Percentiles rank a stretch among this genome's conserved stretches.
Conservation (phyloP, 2,329 filamentous ascomycete genomes). For the Alternaria incomplexa region DNA sequence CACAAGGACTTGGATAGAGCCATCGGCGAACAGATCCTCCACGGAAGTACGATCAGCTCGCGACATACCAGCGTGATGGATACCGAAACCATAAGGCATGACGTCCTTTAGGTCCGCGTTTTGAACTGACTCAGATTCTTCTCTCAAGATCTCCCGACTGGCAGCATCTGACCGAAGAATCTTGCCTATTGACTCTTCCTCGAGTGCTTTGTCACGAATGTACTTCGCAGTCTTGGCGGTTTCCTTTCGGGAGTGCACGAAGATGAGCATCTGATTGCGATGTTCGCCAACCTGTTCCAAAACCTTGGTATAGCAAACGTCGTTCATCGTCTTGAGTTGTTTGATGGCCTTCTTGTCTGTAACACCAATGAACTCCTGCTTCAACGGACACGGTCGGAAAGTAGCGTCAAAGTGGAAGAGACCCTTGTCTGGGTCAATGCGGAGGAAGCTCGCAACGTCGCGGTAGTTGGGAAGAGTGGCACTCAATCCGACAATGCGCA, state of each 20-base stretch:
- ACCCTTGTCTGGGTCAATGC: slow-evolving; percentile 82
- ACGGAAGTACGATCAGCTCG: slow-evolving; percentile 93
- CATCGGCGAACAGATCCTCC: slow-evolving; percentile 90
- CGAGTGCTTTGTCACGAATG: slow-evolving; percentile 95
- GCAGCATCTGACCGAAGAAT: slow-evolving; percentile 93
- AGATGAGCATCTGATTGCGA: slow-evolving; percentile 97
- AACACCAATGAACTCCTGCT: slow-evolving; percentile 96
- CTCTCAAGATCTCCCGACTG: slow-evolving; percentile 83
- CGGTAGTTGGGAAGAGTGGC: slow-evolving; percentile 96
- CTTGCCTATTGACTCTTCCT: slow-evolving; percentile 95
- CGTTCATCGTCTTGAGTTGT: slow-evolving; percentile 98
- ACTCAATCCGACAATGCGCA: slow-evolving; percentile 89
- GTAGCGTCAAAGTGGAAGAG: slow-evolving; percentile 97
- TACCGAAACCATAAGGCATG: slow-evolving; percentile 94
- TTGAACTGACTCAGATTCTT: slow-evolving; percentile 80
- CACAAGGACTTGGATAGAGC: slow-evolving; percentile 91
- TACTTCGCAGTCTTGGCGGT: slow-evolving; percentile 97
- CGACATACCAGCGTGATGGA: slow-evolving; percentile 97
- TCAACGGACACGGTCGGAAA: slow-evolving; percentile 89
- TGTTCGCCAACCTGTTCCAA: slow-evolving; percentile 93
- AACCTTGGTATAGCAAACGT: slow-evolving; percentile 97
- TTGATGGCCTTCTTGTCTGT: slow-evolving; percentile 99
- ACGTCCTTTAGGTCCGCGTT: slow-evolving; percentile 92
- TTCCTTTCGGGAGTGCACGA: slow-evolving; percentile 97
- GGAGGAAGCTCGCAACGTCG: slow-evolving; percentile 93